Conservation (phyloP, 768 basidiomycete genomes). For the Tricholoma furcatifolium region DNA sequence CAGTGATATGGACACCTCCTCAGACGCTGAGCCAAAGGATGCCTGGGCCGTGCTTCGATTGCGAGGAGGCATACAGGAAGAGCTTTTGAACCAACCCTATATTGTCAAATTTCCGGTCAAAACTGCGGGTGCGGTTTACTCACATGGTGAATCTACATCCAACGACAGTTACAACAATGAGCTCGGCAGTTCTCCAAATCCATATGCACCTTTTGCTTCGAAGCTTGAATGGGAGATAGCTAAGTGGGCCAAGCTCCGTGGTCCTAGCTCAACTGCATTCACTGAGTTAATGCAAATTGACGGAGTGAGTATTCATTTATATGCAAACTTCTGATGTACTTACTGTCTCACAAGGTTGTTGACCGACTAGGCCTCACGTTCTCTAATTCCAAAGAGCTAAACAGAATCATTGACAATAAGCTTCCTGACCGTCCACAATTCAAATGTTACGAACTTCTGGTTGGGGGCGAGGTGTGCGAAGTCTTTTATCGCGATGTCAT, state of each 20-base stretch:
- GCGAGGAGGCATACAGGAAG: constrained; percentile 2
- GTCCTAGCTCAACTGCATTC: constrained; percentile 35
- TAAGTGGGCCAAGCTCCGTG: constrained; percentile 37
- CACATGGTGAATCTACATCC: not conserved
- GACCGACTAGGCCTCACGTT: constrained; percentile 28
- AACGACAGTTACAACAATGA: constrained; percentile 1
- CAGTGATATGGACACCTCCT: not conserved
- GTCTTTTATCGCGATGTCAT: constrained; percentile 33
- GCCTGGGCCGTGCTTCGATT: not conserved
- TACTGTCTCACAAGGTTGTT: constrained; percentile 15
- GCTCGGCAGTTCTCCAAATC: constrained; percentile 8
- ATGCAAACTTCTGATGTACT: not conserved
- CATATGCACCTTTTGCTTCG: constrained; percentile 31
- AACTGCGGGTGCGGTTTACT: constrained; percentile 5
- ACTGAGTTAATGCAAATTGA: constrained; percentile 36
- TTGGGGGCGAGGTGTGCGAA: constrained; percentile 28
- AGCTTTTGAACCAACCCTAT: constrained; percentile 1
- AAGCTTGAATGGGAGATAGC: constrained; percentile 39
- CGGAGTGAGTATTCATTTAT: constrained; percentile 27
- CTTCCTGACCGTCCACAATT: constrained; percentile 25
- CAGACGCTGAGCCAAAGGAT: not conserved
- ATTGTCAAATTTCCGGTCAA: not conserved
- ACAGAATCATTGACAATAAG: constrained; percentile 25
- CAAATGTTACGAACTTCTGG: constrained; percentile 19
- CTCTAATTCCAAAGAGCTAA: constrained; percentile 23